Percentiles rank a stretch among this genome's conserved stretches.
phyloP scores from a whole-genome alignment of 352 stramenopile genomes.

The Phytophthora megakarya region DNA sequence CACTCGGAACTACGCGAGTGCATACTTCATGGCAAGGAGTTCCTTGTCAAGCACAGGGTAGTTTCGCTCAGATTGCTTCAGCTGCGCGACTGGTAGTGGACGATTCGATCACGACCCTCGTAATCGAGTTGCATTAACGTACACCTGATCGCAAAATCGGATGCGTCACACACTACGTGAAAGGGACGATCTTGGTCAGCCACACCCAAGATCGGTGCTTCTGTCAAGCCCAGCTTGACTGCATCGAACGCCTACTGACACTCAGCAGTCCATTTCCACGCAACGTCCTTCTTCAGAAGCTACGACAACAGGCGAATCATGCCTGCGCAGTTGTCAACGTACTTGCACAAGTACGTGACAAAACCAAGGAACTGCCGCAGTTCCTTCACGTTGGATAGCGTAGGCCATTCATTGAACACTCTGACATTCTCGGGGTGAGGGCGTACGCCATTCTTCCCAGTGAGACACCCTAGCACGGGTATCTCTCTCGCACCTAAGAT shows the following conservation, averaged over 20 bases:
- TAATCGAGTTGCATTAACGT: no score
- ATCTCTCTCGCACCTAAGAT: no score
- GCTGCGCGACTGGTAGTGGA: neutral
- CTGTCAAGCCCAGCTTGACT: neutral
- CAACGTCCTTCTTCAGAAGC: neutral
- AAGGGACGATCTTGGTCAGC: no score
- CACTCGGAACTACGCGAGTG: neutral
- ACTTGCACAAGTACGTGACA: neutral
- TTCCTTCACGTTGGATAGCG: conserved; percentile 1
- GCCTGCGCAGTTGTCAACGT: neutral
- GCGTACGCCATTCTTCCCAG: neutral
- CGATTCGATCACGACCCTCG: neutral
- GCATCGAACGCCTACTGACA: neutral
- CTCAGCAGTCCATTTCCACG: neutral
- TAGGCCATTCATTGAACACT: neutral
- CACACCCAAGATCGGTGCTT: neutral
- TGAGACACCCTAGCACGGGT: no score
- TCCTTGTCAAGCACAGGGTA: neutral
- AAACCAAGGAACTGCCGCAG: neutral
- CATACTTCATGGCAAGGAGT: no score
- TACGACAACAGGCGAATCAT: neutral
- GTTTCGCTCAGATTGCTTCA: neutral
- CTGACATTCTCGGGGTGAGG: neutral
- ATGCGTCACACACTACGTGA: no score
- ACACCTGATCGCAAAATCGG: no score